A percentile compares a stretch with the other conserved stretches of the same genome.
Evolutionary conservation across 495 filamentous ascomycete genomes (phyloP).

Genomic region (Lichina pygmaea): DNA sequence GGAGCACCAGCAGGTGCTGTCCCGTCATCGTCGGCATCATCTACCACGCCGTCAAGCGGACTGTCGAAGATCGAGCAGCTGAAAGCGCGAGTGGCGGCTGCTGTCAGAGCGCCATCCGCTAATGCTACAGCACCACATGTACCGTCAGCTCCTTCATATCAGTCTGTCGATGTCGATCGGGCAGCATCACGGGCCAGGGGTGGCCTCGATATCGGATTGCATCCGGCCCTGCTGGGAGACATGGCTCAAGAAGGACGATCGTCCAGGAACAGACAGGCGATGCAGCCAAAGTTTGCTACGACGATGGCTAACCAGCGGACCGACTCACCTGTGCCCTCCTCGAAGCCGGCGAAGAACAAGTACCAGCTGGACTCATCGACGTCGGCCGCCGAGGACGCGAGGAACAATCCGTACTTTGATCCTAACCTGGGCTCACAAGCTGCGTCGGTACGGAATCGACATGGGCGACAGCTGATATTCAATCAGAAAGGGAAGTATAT

Average conservation of each 20-base stretch:
- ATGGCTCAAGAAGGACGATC: conserved; percentile 33
- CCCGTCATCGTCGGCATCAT: conserved; percentile 11
- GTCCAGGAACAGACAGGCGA: conserved; percentile 22
- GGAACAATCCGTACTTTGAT: conserved; percentile 72
- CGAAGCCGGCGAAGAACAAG: conserved; percentile 17
- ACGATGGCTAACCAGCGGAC: conserved; percentile 30
- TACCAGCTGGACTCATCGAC: conserved; percentile 41
- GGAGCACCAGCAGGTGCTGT: conserved; percentile 10
- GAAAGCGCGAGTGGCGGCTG: conserved; percentile 59
- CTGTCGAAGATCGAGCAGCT: conserved; percentile 33
- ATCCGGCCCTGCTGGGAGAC: conserved; percentile 64
- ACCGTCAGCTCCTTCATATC: conserved; percentile 11
- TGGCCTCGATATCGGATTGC: conserved; percentile 70
- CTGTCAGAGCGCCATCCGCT: conserved; percentile 26
- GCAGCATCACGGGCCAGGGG: conserved; percentile 28
- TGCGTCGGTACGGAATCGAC: conserved; percentile 31
- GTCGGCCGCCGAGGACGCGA: conserved; percentile 37
- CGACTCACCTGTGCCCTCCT: conserved; percentile 19
- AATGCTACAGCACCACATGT: conserved; percentile 5
- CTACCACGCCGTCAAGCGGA: conserved; percentile 16
- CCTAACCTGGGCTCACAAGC: conserved; percentile 35
- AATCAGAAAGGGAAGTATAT: conserved; percentile 97
- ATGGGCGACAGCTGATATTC: conserved; percentile 56
- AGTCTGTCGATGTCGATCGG: conserved; percentile 20
- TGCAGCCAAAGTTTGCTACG: conserved; percentile 28